Evolutionary conservation across 805 yeast species (phyloP).

Genomic region (Wickerhamomyces ciferrii): DNA sequence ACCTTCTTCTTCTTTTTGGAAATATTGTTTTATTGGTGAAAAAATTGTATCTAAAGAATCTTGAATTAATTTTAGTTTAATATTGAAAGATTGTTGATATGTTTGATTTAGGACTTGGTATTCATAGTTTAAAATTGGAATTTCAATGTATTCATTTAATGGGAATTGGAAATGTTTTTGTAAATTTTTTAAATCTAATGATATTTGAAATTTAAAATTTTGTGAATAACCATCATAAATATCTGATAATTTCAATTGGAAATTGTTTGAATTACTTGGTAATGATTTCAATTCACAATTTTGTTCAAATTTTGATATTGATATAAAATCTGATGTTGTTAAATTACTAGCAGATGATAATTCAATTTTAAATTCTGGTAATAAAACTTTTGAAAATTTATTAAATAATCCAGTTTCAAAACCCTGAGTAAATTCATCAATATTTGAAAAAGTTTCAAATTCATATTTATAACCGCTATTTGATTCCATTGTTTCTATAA

Average conservation of each 20-base stretch:
- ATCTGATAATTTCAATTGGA: not conserved
- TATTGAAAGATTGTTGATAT: not conserved
- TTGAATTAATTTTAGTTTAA: not conserved
- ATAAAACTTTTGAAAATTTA: not conserved
- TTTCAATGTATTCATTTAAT: not conserved
- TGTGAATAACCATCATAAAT: not conserved
- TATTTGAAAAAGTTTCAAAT: not conserved
- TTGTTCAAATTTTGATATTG: not conserved
- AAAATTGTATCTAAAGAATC: not conserved
- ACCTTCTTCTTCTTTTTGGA: not conserved
- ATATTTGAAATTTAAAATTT: not conserved
- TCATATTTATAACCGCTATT: not conserved
- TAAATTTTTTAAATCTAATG: not conserved
- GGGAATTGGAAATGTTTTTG: not conserved
- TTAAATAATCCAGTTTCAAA: not conserved
- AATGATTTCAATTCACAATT: not conserved
- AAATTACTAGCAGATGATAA: not conserved
- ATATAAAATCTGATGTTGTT: not conserved
- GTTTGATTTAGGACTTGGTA: not conserved
- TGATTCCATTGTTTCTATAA: not conserved
- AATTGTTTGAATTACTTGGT: not conserved
- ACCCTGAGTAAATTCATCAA: too few relatives aligned
- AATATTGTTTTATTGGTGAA: conserved; percentile 3
- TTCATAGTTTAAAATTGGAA: not conserved
- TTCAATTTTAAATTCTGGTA: not conserved